Evolutionary conservation across 148 eudicot species (phyloP), one percentile per base, ranked within the genome.

Genomic region (Chenopodium suecicum): DNA sequence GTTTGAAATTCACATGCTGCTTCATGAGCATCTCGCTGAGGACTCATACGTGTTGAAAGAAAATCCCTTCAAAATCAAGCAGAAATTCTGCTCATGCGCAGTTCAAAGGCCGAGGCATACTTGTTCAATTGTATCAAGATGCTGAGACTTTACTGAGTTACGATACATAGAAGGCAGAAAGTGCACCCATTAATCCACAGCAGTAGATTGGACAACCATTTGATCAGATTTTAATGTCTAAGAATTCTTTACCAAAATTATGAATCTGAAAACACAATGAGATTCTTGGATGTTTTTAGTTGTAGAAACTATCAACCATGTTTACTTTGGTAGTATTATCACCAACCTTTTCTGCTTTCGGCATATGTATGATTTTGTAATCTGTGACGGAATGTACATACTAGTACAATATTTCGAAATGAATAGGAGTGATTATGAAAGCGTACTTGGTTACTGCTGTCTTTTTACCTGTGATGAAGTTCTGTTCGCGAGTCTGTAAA

Each of bases 21-120:
- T 71, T 41, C 66, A 23, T 9, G 78, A 80, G 41, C 72, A 44
- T 64, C 70, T 73, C 64, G 60, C 9, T 52, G 67, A n/a, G 79
- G 79, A 76, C 52, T 37, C 47, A 23, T 76, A 41, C 46, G 4
- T 64, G 7, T 52, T 4, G 44, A 41, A 41, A 41, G 44, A 41
- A 41, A 41, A 41, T 41, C 44, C 44, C 44, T 41, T 41, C 44
- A 41, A 41, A 41, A 41, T 41, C 44, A 41, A 41, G 44, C 44
- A 41, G 44, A 41, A 41, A 41, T 6, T 41, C 44, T 41, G 44
- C 44, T 41, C 44, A 41, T 6, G 8, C 0, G 6, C 8, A 1
- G 44, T 41, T 41, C 44, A 41, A 41, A 41, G 44, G 44, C 44
- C 7, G 44, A 32, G 44, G 46, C 46, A 9, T 20, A 54, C 34